Evolutionary conservation across 768 basidiomycete genomes (phyloP), one percentile per base, ranked within the genome.

Genomic region (Agaricus sinodeliciosus): DNA sequence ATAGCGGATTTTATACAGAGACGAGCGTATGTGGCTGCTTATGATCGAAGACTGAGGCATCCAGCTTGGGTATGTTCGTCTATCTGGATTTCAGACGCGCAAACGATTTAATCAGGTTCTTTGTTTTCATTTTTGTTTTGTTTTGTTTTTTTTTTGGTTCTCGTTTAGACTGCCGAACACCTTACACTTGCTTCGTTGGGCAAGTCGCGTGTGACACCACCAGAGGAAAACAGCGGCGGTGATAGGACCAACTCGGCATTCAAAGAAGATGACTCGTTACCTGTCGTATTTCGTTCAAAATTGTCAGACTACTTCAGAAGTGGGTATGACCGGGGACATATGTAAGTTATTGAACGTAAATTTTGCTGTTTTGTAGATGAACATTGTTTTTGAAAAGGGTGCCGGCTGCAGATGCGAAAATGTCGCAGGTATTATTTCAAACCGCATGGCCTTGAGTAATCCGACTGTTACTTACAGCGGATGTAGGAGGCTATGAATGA

Each of bases 291-390:
- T 76, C 79, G 94, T 16, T 87, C 94, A 0, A 84, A 79, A 56
- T 69, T 97, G 58, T 76, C 84, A 64, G 94, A 97, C 64, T 97
- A 96, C 66, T 92, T 94, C 67, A 77, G 77, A 55, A 95, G 93
- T 63, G 94, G 94, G 9, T 95, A 95, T 63, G 94, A 98, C 65
- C 80, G 96, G 11, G 95, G 95, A 46, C 95, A 99, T 69, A 97
- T 98, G 95, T 91, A 55, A 43, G 87, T 9, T 51, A 41, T 5
- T n/a, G n/a, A n/a, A n/a, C n/a, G n/a, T n/a, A n/a, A n/a, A n/a
- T 28, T 15, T 4, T 36, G 7, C 2, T 12, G 18, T 15, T 12
- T 22, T 27, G n/a, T 40, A 9, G 37, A 28, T 34, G 16, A 18
- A 35, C 49, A 6, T 27, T 47, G 27, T 50, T 19, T 51, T 19